Conservation (phyloP, 139 green algal species). For the Micromonas commoda region DNA sequence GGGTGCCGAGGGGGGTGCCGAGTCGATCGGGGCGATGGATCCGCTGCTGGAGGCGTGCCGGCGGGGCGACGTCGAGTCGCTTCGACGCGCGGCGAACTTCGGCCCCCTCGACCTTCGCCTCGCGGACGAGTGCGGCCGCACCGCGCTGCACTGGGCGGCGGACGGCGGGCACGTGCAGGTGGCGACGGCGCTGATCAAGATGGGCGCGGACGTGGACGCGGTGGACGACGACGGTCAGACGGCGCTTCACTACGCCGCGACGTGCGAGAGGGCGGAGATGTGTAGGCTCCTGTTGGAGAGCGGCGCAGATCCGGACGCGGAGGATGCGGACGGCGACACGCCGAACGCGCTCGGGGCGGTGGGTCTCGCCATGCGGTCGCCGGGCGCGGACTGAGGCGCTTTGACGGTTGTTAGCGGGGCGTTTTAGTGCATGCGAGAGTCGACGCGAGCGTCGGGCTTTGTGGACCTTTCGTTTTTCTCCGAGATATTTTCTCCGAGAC, state of each 20-base stretch:
- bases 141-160: slow-evolving; percentile 43
- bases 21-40: no score
- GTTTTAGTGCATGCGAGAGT: no score
- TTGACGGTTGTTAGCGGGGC: no score
- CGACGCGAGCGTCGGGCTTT: no score
- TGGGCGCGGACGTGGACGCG: slow-evolving; percentile 14
- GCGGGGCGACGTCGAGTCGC: background rate
- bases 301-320: slow-evolving; percentile 29
- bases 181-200: slow-evolving; percentile 27
- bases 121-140: slow-evolving; percentile 37
- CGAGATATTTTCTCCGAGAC: no score
- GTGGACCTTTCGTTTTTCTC: no score
- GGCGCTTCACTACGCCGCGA: slow-evolving; percentile 41
- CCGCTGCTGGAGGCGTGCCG: no score
- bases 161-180: slow-evolving; percentile 38
- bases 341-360: slow-evolving; percentile 1
- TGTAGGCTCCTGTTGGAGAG: slow-evolving; percentile 23
- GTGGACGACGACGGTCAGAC: slow-evolving; percentile 38
- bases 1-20: no score
- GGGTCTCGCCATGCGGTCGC: background rate
- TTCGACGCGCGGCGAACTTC: background rate
- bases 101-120: background rate
- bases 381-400: background rate
- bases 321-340: slow-evolving; percentile 31
- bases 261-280: slow-evolving; percentile 36